phyloP scores from a whole-genome alignment of 2,329 filamentous ascomycete species.

The Colletotrichum melonis region DNA sequence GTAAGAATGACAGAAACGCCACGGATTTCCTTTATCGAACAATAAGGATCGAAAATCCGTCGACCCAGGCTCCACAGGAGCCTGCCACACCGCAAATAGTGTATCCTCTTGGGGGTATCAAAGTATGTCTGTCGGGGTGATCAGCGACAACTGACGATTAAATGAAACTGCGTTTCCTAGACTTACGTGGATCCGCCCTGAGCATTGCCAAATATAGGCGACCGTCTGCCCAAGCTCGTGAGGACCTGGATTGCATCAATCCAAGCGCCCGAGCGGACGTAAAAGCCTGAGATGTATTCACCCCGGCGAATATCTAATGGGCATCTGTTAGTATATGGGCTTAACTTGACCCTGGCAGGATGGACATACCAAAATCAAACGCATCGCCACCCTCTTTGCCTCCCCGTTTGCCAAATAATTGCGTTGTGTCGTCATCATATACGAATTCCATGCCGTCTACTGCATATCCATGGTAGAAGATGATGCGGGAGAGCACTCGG shows the following conservation, averaged over 20 bases:
- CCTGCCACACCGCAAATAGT: slow-evolving; percentile 89
- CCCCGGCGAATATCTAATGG: slow-evolving; percentile 81
- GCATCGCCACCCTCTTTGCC: slow-evolving; percentile 76
- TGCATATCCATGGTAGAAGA: slow-evolving; percentile 77
- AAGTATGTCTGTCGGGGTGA: slow-evolving; percentile 72
- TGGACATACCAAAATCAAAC: slow-evolving; percentile 79
- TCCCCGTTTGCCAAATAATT: slow-evolving; percentile 87
- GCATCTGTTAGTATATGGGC: slow-evolving; percentile 37
- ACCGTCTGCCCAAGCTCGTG: slow-evolving; percentile 89
- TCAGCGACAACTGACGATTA: slow-evolving; percentile 37
- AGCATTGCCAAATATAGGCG: slow-evolving; percentile 84
- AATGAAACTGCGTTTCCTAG: neutral
- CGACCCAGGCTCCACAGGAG: slow-evolving; percentile 82
- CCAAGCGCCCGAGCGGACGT: slow-evolving; percentile 82
- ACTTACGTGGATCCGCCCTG: slow-evolving; percentile 85
- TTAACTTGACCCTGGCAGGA: neutral
- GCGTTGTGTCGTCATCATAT: slow-evolving; percentile 87
- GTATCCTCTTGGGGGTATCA: slow-evolving; percentile 91
- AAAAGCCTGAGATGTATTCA: slow-evolving; percentile 89
- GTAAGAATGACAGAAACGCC: neutral
- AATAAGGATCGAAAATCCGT: slow-evolving; percentile 85
- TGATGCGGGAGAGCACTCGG: slow-evolving; percentile 79
- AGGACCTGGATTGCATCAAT: slow-evolving; percentile 91
- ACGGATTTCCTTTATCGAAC: slow-evolving; percentile 32
- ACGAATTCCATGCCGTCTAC: slow-evolving; percentile 91